Evolutionary conservation across 768 basidiomycete species (phyloP).

Genomic region (Pholiota molesta): DNA sequence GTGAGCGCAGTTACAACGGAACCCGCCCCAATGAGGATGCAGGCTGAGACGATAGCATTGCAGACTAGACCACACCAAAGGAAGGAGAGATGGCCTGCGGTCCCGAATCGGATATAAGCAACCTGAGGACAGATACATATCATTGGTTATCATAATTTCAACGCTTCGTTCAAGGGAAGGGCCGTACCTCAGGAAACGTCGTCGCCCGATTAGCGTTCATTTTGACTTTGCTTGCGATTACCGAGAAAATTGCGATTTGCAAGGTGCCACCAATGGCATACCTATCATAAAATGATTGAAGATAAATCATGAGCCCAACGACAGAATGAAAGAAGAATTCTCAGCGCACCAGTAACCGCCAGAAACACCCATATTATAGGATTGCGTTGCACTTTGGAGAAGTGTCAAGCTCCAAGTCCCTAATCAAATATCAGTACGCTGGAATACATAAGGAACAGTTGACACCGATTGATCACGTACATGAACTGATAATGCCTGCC

Average conservation of each 20-base stretch:
- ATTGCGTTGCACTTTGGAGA: slow-evolving; percentile 23
- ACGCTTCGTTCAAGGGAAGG: not conserved
- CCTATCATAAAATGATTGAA: slow-evolving; percentile 8
- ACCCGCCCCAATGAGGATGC: slow-evolving; percentile 40
- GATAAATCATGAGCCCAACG: not conserved
- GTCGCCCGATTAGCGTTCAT: slow-evolving; percentile 33
- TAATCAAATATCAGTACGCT: not conserved
- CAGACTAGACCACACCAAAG: slow-evolving; percentile 29
- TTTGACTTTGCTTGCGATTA: slow-evolving; percentile 35
- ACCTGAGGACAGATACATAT: slow-evolving; percentile 5
- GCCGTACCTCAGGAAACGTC: slow-evolving; percentile 34
- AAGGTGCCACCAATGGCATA: slow-evolving; percentile 26
- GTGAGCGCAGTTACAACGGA: slow-evolving; percentile 41
- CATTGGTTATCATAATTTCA: not conserved
- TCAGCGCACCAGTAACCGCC: slow-evolving; percentile 16
- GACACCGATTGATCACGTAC: not conserved
- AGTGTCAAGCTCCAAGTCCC: slow-evolving; percentile 26
- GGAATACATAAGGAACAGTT: too few relatives aligned
- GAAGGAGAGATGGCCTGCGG: slow-evolving; percentile 26
- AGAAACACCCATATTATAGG: slow-evolving; percentile 24
- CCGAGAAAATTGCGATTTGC: slow-evolving; percentile 33
- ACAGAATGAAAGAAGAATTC: not conserved
- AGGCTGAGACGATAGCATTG: slow-evolving; percentile 35
- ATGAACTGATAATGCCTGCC: slow-evolving; percentile 24
- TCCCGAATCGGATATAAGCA: slow-evolving; percentile 26